These are phyloP conservation scores for Fusarium sp. DNA, from an alignment of 2,329 filamentous ascomycete genomes.

Conservation along the genomic window DNA sequence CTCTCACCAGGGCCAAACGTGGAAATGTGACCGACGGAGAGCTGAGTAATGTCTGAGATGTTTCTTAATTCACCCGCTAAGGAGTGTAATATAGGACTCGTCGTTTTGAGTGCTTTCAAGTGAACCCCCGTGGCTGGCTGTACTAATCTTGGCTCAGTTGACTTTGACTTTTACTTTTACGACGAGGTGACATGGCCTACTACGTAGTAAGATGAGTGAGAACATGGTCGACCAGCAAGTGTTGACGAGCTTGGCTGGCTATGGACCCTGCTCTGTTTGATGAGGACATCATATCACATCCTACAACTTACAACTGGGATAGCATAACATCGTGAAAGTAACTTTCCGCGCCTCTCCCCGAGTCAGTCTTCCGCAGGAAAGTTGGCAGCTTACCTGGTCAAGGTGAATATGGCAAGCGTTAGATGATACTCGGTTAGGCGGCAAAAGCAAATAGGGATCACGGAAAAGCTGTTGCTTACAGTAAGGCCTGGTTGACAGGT, in stretches of 20 bases:
- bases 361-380: conserved; percentile 36
- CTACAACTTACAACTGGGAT: conserved; percentile 14
- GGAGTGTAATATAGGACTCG: conserved; percentile 12
- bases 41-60: conserved; percentile 21
- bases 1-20: conserved; percentile 23
- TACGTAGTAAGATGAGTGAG: conserved; percentile 20
- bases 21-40: conserved; percentile 25
- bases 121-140: conserved; percentile 10
- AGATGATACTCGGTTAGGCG: conserved; percentile 30
- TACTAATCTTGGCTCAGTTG: conserved; percentile 19
- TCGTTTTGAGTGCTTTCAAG: conserved; percentile 21
- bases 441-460: conserved; percentile 37
- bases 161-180: conserved; percentile 23
- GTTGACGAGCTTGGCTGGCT: conserved; percentile 17
- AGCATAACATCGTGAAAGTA: conserved; percentile 17
- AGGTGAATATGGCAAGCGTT: conserved; percentile 28
- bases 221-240: conserved; percentile 4
- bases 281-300: conserved; percentile 1
- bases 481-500: conserved; percentile 27
- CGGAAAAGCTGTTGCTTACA: conserved; percentile 35
- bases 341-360: conserved; percentile 30
- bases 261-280: conserved; percentile 24
- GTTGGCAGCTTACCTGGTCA: conserved; percentile 33
- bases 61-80: conserved; percentile 11
- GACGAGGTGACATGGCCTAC: conserved; percentile 35